These are phyloP conservation scores for Trichoderma asperelloides DNA, from an alignment of 495 filamentous ascomycete genomes.

Conservation along the genomic window DNA sequence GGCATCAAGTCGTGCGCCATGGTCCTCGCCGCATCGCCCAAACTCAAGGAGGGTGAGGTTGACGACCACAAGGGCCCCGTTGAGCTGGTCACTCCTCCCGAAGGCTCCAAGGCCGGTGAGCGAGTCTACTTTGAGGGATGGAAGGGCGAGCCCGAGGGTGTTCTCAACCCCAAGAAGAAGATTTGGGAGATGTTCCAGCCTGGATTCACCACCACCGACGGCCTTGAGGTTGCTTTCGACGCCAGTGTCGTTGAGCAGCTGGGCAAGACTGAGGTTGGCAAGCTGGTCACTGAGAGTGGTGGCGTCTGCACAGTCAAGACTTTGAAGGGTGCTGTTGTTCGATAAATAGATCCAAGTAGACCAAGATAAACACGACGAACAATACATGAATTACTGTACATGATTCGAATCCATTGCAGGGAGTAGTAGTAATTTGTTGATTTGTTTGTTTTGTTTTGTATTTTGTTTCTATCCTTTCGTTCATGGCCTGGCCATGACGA, in stretches of 20 bases:
- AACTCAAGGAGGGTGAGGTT: conserved; percentile 62
- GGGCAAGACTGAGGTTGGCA: conserved; percentile 55
- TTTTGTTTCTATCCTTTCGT: not conserved
- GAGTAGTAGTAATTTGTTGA: not conserved
- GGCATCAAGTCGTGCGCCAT: conserved; percentile 92
- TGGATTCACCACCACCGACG: conserved; percentile 79
- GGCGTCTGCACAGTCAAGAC: conserved; percentile 66
- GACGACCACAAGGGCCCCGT: conserved; percentile 85
- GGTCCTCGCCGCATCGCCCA: conserved; percentile 90
- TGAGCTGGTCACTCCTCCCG: conserved; percentile 82
- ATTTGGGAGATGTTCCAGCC: conserved; percentile 93
- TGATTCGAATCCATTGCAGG: not conserved
- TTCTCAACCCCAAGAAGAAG: conserved; percentile 98
- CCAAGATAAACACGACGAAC: conserved; percentile 15
- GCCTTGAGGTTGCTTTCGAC: conserved; percentile 63
- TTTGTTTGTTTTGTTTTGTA: not conserved
- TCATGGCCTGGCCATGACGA: not conserved
- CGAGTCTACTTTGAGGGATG: conserved; percentile 90
- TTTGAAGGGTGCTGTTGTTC: conserved; percentile 61
- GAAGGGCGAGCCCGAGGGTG: conserved; percentile 81
- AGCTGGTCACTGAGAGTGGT: conserved; percentile 60
- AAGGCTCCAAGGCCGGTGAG: conserved; percentile 70
- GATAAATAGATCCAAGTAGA: conserved; percentile 32
- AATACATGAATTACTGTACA: not conserved
- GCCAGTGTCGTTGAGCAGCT: conserved; percentile 37